phyloP scores from a whole-genome alignment of 371 early-diverging fungal species.

The Dipsacomyces acuminosporus region DNA sequence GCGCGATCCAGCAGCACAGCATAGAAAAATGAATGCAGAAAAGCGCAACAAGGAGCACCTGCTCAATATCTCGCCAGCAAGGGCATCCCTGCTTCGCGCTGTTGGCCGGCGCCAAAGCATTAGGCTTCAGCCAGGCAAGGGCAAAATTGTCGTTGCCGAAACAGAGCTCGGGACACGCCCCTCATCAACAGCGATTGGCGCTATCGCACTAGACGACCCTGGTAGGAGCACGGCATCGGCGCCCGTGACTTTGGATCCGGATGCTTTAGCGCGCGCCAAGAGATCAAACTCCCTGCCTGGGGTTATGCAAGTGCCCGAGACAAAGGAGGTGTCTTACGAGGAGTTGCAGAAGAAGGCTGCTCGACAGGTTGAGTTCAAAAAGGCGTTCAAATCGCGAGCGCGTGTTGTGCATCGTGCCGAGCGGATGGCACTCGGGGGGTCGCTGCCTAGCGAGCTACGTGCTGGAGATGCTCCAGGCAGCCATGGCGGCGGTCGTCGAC shows the following conservation, averaged over 20 bases:
- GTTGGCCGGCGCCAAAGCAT: conserved; percentile 49
- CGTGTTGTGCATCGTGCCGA: conserved; percentile 36
- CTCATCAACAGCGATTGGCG: not conserved
- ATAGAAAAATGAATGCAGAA: conserved; percentile 21
- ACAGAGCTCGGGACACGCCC: conserved; percentile 26
- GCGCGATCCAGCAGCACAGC: conserved; percentile 48
- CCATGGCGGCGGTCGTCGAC: conserved; percentile 3
- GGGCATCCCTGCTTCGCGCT: conserved; percentile 46
- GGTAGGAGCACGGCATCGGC: conserved; percentile 5
- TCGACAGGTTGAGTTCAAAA: conserved; percentile 20
- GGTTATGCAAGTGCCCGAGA: conserved; percentile 46
- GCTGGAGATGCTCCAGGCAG: not conserved
- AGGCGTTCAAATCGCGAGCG: conserved; percentile 21
- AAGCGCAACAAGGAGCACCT: conserved; percentile 3
- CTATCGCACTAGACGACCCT: conserved; percentile 3
- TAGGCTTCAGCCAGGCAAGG: conserved; percentile 45
- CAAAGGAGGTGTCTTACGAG: conserved; percentile 44
- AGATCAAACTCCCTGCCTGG: conserved; percentile 45
- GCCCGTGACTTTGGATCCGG: conserved; percentile 14
- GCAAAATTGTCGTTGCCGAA: conserved; percentile 46
- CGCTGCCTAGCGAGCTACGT: conserved; percentile 8
- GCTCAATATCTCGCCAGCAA: conserved; percentile 45
- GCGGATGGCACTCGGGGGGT: conserved; percentile 37
- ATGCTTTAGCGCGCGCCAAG: conserved; percentile 35
- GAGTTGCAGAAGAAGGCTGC: conserved; percentile 40